phyloP scores from a whole-genome alignment of 2,329 filamentous ascomycete species.

The Sclerotinia minor region DNA sequence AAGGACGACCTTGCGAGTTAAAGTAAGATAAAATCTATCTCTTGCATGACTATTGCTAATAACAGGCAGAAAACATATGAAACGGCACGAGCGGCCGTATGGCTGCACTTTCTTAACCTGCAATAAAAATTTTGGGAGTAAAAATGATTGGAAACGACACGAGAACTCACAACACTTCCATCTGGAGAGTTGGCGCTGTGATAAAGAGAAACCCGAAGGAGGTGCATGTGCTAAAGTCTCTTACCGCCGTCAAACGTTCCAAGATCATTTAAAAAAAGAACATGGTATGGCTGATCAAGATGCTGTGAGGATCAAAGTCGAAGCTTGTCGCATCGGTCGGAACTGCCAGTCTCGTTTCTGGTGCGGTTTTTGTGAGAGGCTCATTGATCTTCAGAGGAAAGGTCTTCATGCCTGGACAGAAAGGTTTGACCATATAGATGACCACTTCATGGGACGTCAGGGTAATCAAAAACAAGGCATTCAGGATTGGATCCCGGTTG shows the following conservation, averaged over 20 bases:
- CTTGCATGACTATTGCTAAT: slow-evolving; percentile 23
- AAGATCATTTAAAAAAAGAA: slow-evolving; percentile 55
- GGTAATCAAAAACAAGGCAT: slow-evolving; percentile 47
- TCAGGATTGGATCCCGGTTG: slow-evolving; percentile 52
- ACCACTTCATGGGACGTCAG: slow-evolving; percentile 61
- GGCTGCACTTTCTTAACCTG: slow-evolving; percentile 75
- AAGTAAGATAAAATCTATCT: slow-evolving; percentile 48
- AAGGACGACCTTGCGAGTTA: slow-evolving; percentile 55
- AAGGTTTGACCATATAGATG: slow-evolving; percentile 73
- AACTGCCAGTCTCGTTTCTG: slow-evolving; percentile 70
- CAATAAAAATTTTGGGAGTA: slow-evolving; percentile 77
- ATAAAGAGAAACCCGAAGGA: slow-evolving; percentile 42
- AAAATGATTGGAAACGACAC: slow-evolving; percentile 92
- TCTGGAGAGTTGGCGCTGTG: slow-evolving; percentile 71
- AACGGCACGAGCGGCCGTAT: slow-evolving; percentile 78
- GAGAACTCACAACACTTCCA: slow-evolving; percentile 78
- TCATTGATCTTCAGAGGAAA: slow-evolving; percentile 50
- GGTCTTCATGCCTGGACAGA: slow-evolving; percentile 59
- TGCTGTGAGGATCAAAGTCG: slow-evolving; percentile 47
- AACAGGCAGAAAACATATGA: slow-evolving; percentile 71
- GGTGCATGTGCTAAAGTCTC: slow-evolving; percentile 58
- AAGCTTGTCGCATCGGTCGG: slow-evolving; percentile 60
- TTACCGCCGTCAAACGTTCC: slow-evolving; percentile 59
- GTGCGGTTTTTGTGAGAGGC: slow-evolving; percentile 77
- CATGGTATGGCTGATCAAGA: slow-evolving; percentile 39